phyloP scores from a whole-genome alignment of 768 basidiomycete species.

The Mycena latifolia region DNA sequence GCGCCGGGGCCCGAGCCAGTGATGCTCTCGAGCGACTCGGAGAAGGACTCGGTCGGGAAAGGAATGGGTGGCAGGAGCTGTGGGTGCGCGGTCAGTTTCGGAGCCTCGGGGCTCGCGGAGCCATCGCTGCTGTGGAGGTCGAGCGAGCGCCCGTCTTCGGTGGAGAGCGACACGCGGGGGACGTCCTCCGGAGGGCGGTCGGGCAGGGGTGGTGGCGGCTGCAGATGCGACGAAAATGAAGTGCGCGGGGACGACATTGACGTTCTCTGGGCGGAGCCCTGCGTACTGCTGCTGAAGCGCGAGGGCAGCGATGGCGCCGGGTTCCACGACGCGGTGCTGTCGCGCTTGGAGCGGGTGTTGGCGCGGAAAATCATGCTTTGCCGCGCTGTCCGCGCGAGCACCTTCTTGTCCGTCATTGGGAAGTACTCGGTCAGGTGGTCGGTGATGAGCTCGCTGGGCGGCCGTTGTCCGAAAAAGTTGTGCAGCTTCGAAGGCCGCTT shows the following conservation, averaged over 20 bases:
- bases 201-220: constrained; percentile 54
- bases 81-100: constrained; percentile 51
- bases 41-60: constrained; percentile 82
- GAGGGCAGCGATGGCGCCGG: constrained; percentile 56
- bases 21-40: constrained; percentile 79
- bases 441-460: constrained; percentile 97
- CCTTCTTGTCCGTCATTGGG: constrained; percentile 93
- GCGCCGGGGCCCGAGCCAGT: constrained; percentile 44
- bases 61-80: constrained; percentile 84
- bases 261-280: constrained; percentile 58
- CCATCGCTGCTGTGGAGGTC: constrained; percentile 68
- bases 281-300: constrained; percentile 74
- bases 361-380: constrained; percentile 86
- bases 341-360: constrained; percentile 55
- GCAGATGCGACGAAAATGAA: constrained; percentile 57
- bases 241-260: constrained; percentile 60
- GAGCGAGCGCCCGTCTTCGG: constrained; percentile 76
- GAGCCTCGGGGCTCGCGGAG: constrained; percentile 35
- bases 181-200: constrained; percentile 59
- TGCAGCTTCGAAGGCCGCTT: constrained; percentile 80
- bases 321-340: constrained; percentile 65
- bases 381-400: constrained; percentile 87
- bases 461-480: constrained; percentile 98
- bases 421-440: constrained; percentile 96
- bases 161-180: constrained; percentile 81